Evolutionary conservation across 1,139 yeast genomes (phyloP), one percentile per base, ranked within the genome.

Genomic region (Ashbya aceris): DNA sequence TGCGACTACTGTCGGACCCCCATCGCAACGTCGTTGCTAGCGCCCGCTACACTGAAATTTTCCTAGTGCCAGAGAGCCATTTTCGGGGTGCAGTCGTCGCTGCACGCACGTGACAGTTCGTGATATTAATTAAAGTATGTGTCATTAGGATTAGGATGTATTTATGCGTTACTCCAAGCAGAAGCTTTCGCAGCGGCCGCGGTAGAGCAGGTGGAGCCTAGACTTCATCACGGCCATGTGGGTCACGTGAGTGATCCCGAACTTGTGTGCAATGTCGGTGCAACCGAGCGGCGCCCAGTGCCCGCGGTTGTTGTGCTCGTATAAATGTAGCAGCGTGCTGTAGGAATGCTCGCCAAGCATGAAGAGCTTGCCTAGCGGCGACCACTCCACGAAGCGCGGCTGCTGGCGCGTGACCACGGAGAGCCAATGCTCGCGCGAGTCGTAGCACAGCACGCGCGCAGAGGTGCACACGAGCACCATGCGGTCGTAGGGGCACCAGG

Each of bases 251-350:
- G 31, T 41, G 38, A 55, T 45, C 30, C 47, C 45, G 40, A 49
- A 55, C 37, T 49, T 51, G 23, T 58, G 47, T 20, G 49, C 45
- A 30, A 55, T 42, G 42, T 55, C 59, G 26, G 45, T 39, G 40
- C 44, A 55, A 11, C 58, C 58, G n/a, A 49, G 36, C 11, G 49
- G 49, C 14, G 42, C 14, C 59, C 60, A 54, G 12, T 46, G 39
- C 32, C 43, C 39, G 20, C 40, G 42, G 12, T 39, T 29, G 30
- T 43, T 40, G 42, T 49, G 39, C 29, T 45, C 48, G 40, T 49
- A 52, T 26, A 49, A 39, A 27, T 51, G 47, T 27, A 55, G 44
- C 12, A 45, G 41, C 14, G 57, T 54, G 14, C 54, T 53, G 46
- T 55, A 54, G 23, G 52, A 47, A 33, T 54, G 52, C 39, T 50